Base-by-base conservation (phyloP, 139 green algal genomes). In the Gonium pectorale region DNA sequence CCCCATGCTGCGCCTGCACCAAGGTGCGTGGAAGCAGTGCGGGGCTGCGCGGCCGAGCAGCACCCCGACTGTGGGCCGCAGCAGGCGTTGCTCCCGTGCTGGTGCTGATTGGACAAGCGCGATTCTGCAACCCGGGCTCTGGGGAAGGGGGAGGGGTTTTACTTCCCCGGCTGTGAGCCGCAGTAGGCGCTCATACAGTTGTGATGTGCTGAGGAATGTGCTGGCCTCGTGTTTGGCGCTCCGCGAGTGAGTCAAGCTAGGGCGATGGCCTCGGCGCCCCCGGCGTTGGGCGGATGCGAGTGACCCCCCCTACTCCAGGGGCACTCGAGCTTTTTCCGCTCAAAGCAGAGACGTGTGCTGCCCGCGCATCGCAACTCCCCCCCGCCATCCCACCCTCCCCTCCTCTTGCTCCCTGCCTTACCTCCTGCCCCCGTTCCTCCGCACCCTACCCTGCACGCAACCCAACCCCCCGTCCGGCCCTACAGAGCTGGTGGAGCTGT, bases 401-500 rank as follows among this genome's bases (percentile, higher is more conserved):
- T 43, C 15, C 59, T 35, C 22, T 38, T 8, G 22, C 37, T 46
- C 19, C 37, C 11, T 52, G 29, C 19, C 38, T 69, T 52, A 67
- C 56, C 24, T 29, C 56, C 56, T 66, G 19, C 22, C 56, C 8
- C 56, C 24, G 24, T 21, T 31, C 56, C 21, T 66, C 56, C 21
- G n/a, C n/a, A 11, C 22, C 56, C 21, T n/a, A 1, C 62, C 62
- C 8, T 13, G 0, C 33, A 54, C 29, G 26, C 31, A n/a, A 31
- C 24, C 41, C 3, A 38, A 22, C 8, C 38, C 17, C 29, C 37
- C 67, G 5, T 38, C 27, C 11, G 24, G 11, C 46, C 41, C 13
- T 71, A 35, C 85, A 89, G 88, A 91, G 70, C 70, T 91, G 17
- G 72, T 91, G n/a, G 85, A 85, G 79, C 79, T 91, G 35, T 67